Percentiles rank a stretch among this genome's conserved stretches.
These are phyloP conservation scores for Candida sojae DNA, from an alignment of 1,139 yeast genomes.

Conservation along the genomic window DNA sequence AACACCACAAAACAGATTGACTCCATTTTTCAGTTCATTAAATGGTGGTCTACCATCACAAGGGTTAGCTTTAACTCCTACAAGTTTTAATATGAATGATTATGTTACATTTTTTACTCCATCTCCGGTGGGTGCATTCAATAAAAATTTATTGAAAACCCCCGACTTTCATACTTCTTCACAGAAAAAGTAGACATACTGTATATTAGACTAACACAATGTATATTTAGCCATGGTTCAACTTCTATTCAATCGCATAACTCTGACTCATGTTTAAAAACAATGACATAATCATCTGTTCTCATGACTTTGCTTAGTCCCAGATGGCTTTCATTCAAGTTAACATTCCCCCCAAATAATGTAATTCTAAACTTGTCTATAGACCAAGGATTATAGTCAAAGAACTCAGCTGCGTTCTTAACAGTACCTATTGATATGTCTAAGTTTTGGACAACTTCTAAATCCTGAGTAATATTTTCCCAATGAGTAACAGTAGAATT, in stretches of 20 bases:
- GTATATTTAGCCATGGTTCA: too few species aligned
- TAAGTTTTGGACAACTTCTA: neutral
- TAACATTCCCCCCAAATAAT: neutral
- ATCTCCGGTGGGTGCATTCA: slow-evolving; percentile 53
- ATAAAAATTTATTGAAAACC: slow-evolving; percentile 38
- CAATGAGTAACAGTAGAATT: neutral
- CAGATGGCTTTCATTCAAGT: neutral
- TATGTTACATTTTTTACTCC: slow-evolving; percentile 80
- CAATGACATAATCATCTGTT: neutral
- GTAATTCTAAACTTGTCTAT: neutral
- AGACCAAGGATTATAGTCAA: neutral
- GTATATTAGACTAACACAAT: neutral
- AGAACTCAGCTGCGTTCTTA: neutral
- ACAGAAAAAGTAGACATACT: slow-evolving; percentile 1
- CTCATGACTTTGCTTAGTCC: neutral
- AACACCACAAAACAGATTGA: slow-evolving; percentile 47
- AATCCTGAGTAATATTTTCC: neutral
- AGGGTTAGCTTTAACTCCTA: slow-evolving; percentile 54
- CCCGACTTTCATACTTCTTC: slow-evolving; percentile 42
- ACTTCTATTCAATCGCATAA: too few species aligned
- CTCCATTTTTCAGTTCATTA: slow-evolving; percentile 38
- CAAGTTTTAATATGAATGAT: slow-evolving; percentile 81
- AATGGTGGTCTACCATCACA: slow-evolving; percentile 42
- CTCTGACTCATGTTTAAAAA: neutral
- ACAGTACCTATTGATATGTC: neutral